Evolutionary conservation across 768 basidiomycete species (phyloP).

Genomic region (Kwoniella pini): DNA sequence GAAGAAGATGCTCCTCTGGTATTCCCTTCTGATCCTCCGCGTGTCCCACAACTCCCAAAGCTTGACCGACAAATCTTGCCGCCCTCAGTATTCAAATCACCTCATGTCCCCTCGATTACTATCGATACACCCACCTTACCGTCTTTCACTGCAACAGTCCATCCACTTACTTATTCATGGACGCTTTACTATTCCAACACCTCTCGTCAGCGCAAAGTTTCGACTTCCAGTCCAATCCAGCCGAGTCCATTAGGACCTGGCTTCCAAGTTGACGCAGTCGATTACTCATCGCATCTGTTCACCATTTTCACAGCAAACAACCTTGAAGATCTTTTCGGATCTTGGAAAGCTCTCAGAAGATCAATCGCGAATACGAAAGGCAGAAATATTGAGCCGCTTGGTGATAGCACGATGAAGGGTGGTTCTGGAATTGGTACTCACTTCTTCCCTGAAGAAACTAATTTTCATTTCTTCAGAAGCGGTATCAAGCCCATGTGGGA

Average conservation of each 20-base stretch:
- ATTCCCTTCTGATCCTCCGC: neutral
- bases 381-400: slow-evolving; percentile 22
- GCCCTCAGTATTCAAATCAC: neutral
- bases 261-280: neutral
- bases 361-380: slow-evolving; percentile 25
- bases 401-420: slow-evolving; percentile 11
- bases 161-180: slow-evolving; percentile 11
- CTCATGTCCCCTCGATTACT: slow-evolving; percentile 6
- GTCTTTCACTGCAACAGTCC: neutral
- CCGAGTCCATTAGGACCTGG: neutral
- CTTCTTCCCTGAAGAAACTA: slow-evolving; percentile 30
- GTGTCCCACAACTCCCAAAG: neutral
- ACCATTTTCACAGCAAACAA: slow-evolving; percentile 27
- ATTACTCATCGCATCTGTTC: slow-evolving; percentile 34
- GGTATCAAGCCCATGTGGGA: slow-evolving; percentile 49
- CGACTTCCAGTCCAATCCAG: neutral
- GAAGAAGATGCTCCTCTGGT: slow-evolving; percentile 3
- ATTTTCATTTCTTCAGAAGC: slow-evolving; percentile 40
- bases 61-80: neutral
- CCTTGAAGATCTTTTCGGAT: slow-evolving; percentile 33
- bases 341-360: slow-evolving; percentile 40
- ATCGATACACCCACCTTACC: neutral
- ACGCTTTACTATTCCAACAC: slow-evolving; percentile 20
- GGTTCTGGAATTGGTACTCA: slow-evolving; percentile 30
- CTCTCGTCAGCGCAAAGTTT: neutral